Base-by-base conservation (phyloP, 2,329 filamentous ascomycete genomes). In the Cladosporium sp. region DNA sequence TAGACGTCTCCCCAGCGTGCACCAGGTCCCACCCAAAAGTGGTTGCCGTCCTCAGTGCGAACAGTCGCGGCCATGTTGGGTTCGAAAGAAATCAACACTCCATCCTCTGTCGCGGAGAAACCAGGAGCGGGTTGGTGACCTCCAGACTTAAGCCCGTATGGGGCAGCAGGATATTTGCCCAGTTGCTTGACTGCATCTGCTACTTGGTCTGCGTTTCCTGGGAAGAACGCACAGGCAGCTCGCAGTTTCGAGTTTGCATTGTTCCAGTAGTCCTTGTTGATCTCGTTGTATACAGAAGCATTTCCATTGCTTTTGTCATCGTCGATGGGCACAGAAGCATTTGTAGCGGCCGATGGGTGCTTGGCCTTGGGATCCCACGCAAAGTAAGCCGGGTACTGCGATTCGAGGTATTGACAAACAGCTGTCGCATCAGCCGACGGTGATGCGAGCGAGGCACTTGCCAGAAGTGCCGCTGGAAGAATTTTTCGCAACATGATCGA, bases 91-190 rank as follows among this genome's bases (percentile, higher is more conserved):
- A 81, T 78, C 49, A 83, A 72, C 8, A 80, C 74, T 1, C 79
- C 81, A 21, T 78, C 77, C 53, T 79, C 76, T 51, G 81, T 79
- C 68, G 79, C 82, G 4, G 79, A 77, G 65, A 81, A 83, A 36
- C 79, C 79, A 65, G 80, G 79, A 65, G 81, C 83, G 1, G 79
- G 79, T 65, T 80, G 79, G 70, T 83, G 81, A 0, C 81, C 81
- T 8, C 84, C 84, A 11, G 81, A 79, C 72, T 84, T 81, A 75
- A 87, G 79, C 25, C 85, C 86, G 56, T 88, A 85, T 6, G 84
- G 74, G 63, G 82, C 83, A 43, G 79, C 77, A 49, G 80, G 80
- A 36, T 80, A 74, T 8, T 78, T 79, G 23, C 76, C 78, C 14
- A 88, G 78, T 32, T 83, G 77, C 28, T 78, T 79, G 56, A 88